Conservation (phyloP, 192 early-diverging fungal genomes). For the Phlyctochytrium planicorne region DNA sequence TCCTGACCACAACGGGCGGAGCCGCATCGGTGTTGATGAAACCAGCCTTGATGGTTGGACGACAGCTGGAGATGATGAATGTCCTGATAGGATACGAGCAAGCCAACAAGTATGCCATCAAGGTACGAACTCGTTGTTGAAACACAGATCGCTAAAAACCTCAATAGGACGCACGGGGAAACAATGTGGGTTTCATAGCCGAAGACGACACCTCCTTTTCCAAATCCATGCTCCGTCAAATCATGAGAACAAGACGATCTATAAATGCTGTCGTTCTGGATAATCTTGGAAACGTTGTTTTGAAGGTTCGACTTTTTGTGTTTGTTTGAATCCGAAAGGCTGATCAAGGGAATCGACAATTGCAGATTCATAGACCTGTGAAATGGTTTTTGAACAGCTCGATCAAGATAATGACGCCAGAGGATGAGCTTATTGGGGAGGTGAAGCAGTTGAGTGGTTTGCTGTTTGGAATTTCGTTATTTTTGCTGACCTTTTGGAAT, state of each 20-base stretch:
- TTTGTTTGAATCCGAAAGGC: neutral
- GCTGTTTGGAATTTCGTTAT: neutral
- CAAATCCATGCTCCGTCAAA: constrained; percentile 64
- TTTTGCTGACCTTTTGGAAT: neutral
- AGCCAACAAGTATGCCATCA: constrained; percentile 82
- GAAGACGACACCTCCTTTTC: constrained; percentile 70
- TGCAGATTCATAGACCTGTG: constrained; percentile 55
- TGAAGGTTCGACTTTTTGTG: constrained; percentile 54
- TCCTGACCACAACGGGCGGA: constrained; percentile 12
- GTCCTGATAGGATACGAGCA: constrained; percentile 74
- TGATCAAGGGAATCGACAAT: neutral
- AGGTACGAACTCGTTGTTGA: constrained; percentile 44
- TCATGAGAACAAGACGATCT: constrained; percentile 69
- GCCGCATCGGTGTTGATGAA: constrained; percentile 41
- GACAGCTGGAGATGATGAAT: constrained; percentile 87
- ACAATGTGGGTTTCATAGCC: constrained; percentile 75
- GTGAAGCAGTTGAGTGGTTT: constrained; percentile 60
- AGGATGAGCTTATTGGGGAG: constrained; percentile 71
- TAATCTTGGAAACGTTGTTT: constrained; percentile 63
- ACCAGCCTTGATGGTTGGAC: constrained; percentile 61
- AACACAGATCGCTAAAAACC: neutral
- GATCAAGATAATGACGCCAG: constrained; percentile 63
- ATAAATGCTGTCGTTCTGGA: constrained; percentile 78
- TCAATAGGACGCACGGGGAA: constrained; percentile 36
- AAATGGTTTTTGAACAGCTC: constrained; percentile 73